A percentile compares a stretch with the other conserved stretches of the same genome.
Conservation (phyloP, 441 rosid species). For the Erodium trifolium region DNA sequence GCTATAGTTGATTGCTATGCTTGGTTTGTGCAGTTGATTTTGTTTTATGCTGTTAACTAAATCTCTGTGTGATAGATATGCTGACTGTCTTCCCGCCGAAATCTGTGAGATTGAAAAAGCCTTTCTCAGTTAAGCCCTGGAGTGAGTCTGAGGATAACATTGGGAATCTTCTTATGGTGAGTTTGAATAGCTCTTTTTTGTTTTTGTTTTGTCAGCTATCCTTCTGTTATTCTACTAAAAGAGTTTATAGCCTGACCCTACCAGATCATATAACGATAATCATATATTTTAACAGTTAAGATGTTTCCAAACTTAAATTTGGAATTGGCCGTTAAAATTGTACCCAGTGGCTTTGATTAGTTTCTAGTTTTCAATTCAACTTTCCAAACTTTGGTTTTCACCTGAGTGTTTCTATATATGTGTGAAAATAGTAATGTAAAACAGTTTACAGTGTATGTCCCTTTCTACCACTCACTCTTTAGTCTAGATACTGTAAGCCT, state of each 20-base stretch:
- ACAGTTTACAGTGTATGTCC: neutral
- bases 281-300: neutral
- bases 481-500: too few relatives aligned
- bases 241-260: neutral
- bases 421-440: neutral
- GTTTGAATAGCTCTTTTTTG: constrained; percentile 22
- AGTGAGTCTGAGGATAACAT: constrained; percentile 63
- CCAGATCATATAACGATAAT: neutral
- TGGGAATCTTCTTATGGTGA: constrained; percentile 86
- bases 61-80: constrained; percentile 42
- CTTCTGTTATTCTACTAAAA: neutral
- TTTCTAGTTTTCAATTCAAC: too few relatives aligned
- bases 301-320: too few relatives aligned
- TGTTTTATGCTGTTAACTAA: constrained; percentile 4
- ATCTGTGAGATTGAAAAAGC: constrained; percentile 49
- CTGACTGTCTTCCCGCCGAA: constrained; percentile 55
- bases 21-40: constrained; percentile 8
- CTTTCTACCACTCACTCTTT: neutral
- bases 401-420: too few relatives aligned
- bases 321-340: too few relatives aligned
- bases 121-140: constrained; percentile 70
- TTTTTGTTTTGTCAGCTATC: constrained; percentile 11
- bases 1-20: neutral
- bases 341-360: too few relatives aligned
- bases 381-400: too few relatives aligned